phyloP scores from a whole-genome alignment of 331 rosid species.

The Cydonia oblonga region DNA sequence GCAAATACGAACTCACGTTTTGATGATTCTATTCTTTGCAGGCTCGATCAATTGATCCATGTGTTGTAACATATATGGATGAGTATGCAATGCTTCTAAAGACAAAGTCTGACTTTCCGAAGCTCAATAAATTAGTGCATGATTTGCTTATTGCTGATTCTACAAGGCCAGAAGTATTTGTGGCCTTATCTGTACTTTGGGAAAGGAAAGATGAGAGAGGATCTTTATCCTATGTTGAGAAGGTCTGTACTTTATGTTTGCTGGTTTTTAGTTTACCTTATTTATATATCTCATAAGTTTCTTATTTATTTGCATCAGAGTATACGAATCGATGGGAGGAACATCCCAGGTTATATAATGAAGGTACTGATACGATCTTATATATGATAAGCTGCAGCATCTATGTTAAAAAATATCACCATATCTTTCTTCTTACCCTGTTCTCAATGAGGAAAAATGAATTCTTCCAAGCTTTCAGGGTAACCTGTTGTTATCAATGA shows the following conservation, averaged over 20 bases:
- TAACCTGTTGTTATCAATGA: slow-evolving; percentile 58
- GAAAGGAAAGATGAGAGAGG: slow-evolving; percentile 88
- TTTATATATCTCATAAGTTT: slow-evolving; percentile 3
- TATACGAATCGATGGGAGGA: slow-evolving; percentile 35
- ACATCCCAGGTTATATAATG: slow-evolving; percentile 38
- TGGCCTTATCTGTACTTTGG: slow-evolving; percentile 85
- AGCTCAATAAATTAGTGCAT: slow-evolving; percentile 76
- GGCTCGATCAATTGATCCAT: slow-evolving; percentile 94
- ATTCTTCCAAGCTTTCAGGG: slow-evolving; percentile 43
- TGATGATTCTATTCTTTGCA: slow-evolving; percentile 30
- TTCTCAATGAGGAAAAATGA: neutral
- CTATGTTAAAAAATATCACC: neutral
- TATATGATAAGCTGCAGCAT: neutral
- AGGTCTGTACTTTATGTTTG: slow-evolving; percentile 33
- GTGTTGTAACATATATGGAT: slow-evolving; percentile 78
- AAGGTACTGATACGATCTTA: slow-evolving; percentile 21
- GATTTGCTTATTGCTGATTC: slow-evolving; percentile 85
- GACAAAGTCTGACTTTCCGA: slow-evolving; percentile 73
- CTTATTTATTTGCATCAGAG: slow-evolving; percentile 22
- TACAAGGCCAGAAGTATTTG: slow-evolving; percentile 93
- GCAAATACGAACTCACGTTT: neutral
- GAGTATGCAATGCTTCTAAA: slow-evolving; percentile 98
- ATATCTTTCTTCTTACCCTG: neutral
- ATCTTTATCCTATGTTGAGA: slow-evolving; percentile 88
- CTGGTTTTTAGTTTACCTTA: too few species aligned